phyloP scores from a whole-genome alignment of 2,329 filamentous ascomycete genomes.

The Fusarium chaquense region DNA sequence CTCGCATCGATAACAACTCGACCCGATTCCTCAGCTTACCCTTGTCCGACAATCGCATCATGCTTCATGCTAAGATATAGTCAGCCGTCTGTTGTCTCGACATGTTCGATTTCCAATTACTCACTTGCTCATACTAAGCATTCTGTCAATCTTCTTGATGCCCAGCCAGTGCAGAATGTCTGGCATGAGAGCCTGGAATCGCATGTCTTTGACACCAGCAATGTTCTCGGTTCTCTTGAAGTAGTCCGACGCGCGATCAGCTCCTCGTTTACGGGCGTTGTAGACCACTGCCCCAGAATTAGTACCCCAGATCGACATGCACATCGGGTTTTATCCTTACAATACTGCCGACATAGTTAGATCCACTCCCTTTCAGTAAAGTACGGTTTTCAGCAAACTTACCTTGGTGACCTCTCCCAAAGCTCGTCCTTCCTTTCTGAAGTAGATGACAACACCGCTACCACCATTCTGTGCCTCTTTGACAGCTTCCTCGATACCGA shows the following conservation, averaged over 20 bases:
- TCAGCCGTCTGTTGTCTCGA: constrained; percentile 44
- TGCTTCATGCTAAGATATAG: constrained; percentile 80
- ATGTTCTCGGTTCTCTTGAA: constrained; percentile 99
- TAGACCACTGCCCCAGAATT: constrained; percentile 66
- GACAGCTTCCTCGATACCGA: constrained; percentile 96
- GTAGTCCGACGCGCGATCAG: constrained; percentile 88
- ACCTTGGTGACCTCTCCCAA: constrained; percentile 97
- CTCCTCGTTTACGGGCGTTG: constrained; percentile 83
- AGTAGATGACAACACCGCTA: constrained; percentile 96
- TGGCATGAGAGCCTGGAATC: constrained; percentile 98
- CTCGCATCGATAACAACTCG: constrained; percentile 9
- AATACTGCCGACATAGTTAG: constrained; percentile 42
- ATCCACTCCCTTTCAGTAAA: constrained; percentile 1
- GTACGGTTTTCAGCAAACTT: constrained; percentile 50
- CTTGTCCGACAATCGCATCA: constrained; percentile 87
- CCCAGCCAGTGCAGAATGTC: constrained; percentile 98
- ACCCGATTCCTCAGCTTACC: constrained; percentile 59
- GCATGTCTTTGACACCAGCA: constrained; percentile 95
- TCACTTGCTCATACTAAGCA: constrained; percentile 98
- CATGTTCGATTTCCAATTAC: constrained; percentile 50
- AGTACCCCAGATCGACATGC: constrained; percentile 35
- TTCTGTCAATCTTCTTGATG: constrained; percentile 97
- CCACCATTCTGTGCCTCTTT: constrained; percentile 96
- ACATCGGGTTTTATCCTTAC: constrained; percentile 28
- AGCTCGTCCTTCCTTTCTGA: constrained; percentile 95